phyloP scores from a whole-genome alignment of 2,329 filamentous ascomycete genomes.

The Ophiostoma sp. region DNA sequence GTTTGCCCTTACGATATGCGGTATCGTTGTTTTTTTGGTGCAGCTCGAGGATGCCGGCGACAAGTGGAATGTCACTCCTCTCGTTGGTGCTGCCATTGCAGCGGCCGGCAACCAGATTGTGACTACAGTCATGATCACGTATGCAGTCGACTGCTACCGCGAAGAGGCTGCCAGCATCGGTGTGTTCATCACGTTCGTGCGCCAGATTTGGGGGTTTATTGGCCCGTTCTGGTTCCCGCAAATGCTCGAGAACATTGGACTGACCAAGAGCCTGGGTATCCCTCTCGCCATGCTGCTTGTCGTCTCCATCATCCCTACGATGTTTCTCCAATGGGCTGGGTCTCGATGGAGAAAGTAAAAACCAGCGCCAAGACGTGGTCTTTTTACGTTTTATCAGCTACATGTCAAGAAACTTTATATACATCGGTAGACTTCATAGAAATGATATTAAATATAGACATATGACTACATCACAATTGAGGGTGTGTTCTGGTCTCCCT shows the following conservation, averaged over 20 bases:
- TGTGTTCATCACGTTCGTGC: slow-evolving; percentile 53
- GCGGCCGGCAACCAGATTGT: slow-evolving; percentile 55
- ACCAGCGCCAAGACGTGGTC: too few species aligned
- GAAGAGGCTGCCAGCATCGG: slow-evolving; percentile 50
- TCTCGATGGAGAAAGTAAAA: neutral
- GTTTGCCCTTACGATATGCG: slow-evolving; percentile 45
- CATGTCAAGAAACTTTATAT: neutral
- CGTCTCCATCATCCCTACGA: neutral
- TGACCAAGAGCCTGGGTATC: slow-evolving; percentile 8
- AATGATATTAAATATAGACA: neutral
- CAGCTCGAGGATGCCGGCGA: slow-evolving; percentile 29
- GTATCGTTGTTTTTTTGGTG: slow-evolving; percentile 50
- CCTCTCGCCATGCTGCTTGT: slow-evolving; percentile 6
- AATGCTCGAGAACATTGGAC: slow-evolving; percentile 11
- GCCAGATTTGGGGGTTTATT: slow-evolving; percentile 50
- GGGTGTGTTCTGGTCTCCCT: neutral
- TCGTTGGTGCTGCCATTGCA: slow-evolving; percentile 48
- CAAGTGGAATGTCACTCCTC: slow-evolving; percentile 51
- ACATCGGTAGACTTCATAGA: neutral
- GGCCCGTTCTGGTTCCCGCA: slow-evolving; percentile 34
- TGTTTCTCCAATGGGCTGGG: neutral
- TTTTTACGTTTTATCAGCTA: neutral
- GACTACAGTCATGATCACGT: slow-evolving; percentile 55
- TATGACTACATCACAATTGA: neutral
- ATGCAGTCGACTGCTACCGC: slow-evolving; percentile 53